Base-by-base conservation (phyloP, 441 rosid genomes). In the Mallotus repandus region DNA sequence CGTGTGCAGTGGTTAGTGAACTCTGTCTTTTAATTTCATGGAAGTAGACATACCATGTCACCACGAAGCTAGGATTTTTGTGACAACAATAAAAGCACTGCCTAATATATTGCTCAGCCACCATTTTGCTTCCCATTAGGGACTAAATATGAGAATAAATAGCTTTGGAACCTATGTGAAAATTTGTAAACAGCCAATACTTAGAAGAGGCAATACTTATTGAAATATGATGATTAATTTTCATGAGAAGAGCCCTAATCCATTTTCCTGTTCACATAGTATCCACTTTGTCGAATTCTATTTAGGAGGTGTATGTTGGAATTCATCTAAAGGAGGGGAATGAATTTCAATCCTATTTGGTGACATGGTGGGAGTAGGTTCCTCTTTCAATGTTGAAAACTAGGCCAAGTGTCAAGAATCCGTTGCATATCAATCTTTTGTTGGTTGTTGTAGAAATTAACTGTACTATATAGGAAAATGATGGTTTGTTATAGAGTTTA, bases 1-100 rank as follows among this genome's bases (percentile, higher is more conserved):
- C 94, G 98, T 62, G 99, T 96, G 78, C 99, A 96, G 55, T 94
- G 99, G 99, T 96, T 18, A 75, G 81, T 75, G 19, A 19, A 3
- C 8, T 46, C 2, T 55, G 57, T 32, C 66, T 61, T 72, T 45
- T 54, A 43, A 55, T 62, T 38, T 55, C 0, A 60, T 41, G 25
- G 12, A 21, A 19, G 9, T 32, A 59, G 18, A 16, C 15, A 75
- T 41, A 63, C n/a, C 62, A 63, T 38, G 32, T 69, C 19, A 61
- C 18, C 46, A 53, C 12, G 32, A 21, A 56, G n/a, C 53, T 62
- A 14, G 45, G 54, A 21, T 19, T 69, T 61, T 19, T 16, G 16
- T 22, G 12, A 53, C 9, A 19, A 10, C 32, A 10, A 32, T 19
- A 52, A 9, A 18, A 53, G 9, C 6, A 18, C 7, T 66, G 21